Evolutionary conservation across 352 stramenopile genomes (phyloP).

Genomic region (Phytophthora melonis): DNA sequence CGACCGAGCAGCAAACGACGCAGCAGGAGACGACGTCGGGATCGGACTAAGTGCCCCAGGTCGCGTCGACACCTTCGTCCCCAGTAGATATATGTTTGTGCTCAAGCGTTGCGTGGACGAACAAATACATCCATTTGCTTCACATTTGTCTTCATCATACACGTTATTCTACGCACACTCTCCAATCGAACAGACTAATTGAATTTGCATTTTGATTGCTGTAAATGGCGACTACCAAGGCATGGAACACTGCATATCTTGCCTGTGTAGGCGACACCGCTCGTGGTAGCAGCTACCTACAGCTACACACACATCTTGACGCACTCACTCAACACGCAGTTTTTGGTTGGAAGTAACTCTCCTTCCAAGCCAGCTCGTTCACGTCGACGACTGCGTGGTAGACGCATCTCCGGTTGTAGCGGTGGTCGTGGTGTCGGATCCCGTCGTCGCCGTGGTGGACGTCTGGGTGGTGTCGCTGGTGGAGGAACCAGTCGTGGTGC

Average conservation of each 20-base stretch:
- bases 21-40: conserved; percentile 5
- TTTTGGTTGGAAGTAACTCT: not conserved
- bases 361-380: not conserved
- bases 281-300: not conserved
- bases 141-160: no score
- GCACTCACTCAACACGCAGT: not conserved
- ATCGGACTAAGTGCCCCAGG: conserved; percentile 9
- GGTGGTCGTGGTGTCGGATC: not conserved
- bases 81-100: conserved; percentile 1
- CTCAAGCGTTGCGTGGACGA: not conserved
- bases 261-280: not conserved
- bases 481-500: not conserved
- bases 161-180: no score
- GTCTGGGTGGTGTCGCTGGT: not conserved
- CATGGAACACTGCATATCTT: not conserved
- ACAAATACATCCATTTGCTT: not conserved
- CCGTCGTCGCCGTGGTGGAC: not conserved
- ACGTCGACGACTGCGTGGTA: conserved; percentile 2
- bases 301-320: not conserved
- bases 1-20: conserved; percentile 15
- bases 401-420: no score
- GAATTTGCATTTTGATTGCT: not conserved
- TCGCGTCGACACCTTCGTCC: no score
- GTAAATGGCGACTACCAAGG: not conserved
- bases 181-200: not conserved